Base-by-base conservation (phyloP, 768 basidiomycete genomes). In the Pisolithus albus region DNA sequence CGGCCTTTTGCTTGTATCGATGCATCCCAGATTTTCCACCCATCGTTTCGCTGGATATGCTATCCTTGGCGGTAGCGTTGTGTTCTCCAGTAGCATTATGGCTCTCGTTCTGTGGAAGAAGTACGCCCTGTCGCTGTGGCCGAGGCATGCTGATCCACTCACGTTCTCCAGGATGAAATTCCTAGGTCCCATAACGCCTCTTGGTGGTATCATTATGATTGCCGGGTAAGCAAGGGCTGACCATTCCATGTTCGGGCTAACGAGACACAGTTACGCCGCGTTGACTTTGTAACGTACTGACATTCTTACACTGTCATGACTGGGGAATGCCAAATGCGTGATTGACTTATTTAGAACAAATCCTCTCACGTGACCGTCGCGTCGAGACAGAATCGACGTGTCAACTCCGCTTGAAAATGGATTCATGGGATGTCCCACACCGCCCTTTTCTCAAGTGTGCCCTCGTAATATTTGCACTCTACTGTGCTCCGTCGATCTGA, bases 1-100 rank as follows among this genome's bases (percentile, higher is more conserved):
- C 10, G 83, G 75, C 0, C 67, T 88, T 50, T 65, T 88, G 59
- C 64, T 79, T 9, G 60, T 86, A 10, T 86, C 86, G 1, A 60
- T 80, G 61, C 83, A 88, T 65, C 80, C 75, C 2, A 75, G 75
- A 30, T 85, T 86, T 60, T 66, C 79, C 0, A 52, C 58, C 1
- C 83, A 86, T 59, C 68, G 72, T 9, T 86, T 87, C 59, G 79
- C 86, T 23, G 85, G 83, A 5, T 83, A 81, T 2, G 83, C 84
- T 2, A 82, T 88, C 49, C 70, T 77, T 6, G 66, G 66, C 1
- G 86, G 86, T 2, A 69, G 77, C 0, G 44, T 74, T 1, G 41
- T 86, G 4, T 87, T 88, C 63, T 87, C 85, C 5, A 77, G 79
- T 1, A 80, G 78, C 55, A 83, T 87, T 59, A 71, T 81, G 57